Base-by-base conservation (phyloP, 2,329 filamentous ascomycete species). In the Botryosphaeria dothidea region DNA sequence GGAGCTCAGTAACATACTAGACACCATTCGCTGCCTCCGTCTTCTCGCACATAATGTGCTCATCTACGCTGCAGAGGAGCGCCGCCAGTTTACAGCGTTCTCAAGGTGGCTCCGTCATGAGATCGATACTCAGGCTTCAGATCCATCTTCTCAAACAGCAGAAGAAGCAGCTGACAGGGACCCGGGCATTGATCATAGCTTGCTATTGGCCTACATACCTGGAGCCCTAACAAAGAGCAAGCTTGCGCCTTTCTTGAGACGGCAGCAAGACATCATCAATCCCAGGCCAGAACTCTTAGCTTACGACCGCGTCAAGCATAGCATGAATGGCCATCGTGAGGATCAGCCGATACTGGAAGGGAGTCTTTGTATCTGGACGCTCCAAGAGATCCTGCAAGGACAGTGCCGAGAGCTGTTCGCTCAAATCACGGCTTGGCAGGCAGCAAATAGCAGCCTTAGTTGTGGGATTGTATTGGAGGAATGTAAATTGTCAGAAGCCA, bases 61-160 rank as follows among this genome's bases (percentile, higher is more conserved):
- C 15, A 81, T 88, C 4, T 83, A 88, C 63, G 85, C 90, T 29
- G 89, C 91, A 72, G 87, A 91, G 64, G 94, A 98, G 76, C 85
- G 94, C 17, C 85, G 88, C 27, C 85, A 93, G 57, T 98, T 96
- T 71, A 76, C 81, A 2, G 84, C 87, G 4, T 98, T 97, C 73
- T 93, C 92, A 0, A 83, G 84, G 62, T 98, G 94, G 94, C 81
- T 98, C 58, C 88, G 89, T 36, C 86, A 92, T 71, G 89, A 93
- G 71, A 94, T 97, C 66, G 92, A 96, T 68, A 86, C 90, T 15
- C 85, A 94, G 51, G 86, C 87, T 5, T 87, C 90, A 73, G 79
- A 90, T 69, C 81, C 88, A 0, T 82, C 83, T 17, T 84, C 83
- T 1, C 82, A 82, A 19, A 43, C 36, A 15, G 79, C 83, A 7